A percentile compares a stretch with the other conserved stretches of the same genome.
These are phyloP conservation scores for Phaeomoniella chlamydospora DNA, from an alignment of 2,329 filamentous ascomycete species.

Conservation along the genomic window DNA sequence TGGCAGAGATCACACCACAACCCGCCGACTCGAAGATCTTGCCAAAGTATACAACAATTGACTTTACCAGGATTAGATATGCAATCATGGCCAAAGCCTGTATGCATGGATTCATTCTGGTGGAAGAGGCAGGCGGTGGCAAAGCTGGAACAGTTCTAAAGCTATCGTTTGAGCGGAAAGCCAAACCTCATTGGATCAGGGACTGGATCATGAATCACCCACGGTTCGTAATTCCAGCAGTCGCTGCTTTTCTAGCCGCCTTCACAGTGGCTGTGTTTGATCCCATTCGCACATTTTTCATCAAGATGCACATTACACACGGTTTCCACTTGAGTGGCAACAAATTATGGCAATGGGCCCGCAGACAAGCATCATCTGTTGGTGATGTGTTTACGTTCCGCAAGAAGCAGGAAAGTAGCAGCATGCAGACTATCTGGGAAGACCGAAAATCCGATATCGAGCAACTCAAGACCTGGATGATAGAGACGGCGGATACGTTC, in stretches of 20 bases:
- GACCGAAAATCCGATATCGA: conserved; percentile 72
- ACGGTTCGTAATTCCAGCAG: conserved; percentile 67
- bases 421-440: conserved; percentile 72
- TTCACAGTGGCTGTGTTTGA: conserved; percentile 84
- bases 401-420: conserved; percentile 45
- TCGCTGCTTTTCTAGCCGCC: conserved; percentile 69
- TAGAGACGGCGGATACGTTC: conserved; percentile 81
- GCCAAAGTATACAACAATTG: conserved; percentile 66
- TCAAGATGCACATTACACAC: conserved; percentile 72
- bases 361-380: conserved; percentile 40
- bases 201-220: conserved; percentile 82
- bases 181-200: conserved; percentile 64
- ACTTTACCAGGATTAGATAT: conserved; percentile 58
- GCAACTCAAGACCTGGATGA: conserved; percentile 69
- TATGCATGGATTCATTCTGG: conserved; percentile 67
- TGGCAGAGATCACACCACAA: conserved; percentile 71
- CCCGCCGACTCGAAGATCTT: conserved; percentile 72
- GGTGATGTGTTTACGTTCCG: conserved; percentile 27
- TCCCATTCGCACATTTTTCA: conserved; percentile 84
- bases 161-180: conserved; percentile 67
- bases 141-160: conserved; percentile 63
- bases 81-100: conserved; percentile 86
- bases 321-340: conserved; percentile 62
- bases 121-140: conserved; percentile 56
- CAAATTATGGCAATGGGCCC: conserved; percentile 65